Evolutionary conservation across 2,329 filamentous ascomycete species (phyloP).

Genomic region (Stagonosporopsis rhizophila): DNA sequence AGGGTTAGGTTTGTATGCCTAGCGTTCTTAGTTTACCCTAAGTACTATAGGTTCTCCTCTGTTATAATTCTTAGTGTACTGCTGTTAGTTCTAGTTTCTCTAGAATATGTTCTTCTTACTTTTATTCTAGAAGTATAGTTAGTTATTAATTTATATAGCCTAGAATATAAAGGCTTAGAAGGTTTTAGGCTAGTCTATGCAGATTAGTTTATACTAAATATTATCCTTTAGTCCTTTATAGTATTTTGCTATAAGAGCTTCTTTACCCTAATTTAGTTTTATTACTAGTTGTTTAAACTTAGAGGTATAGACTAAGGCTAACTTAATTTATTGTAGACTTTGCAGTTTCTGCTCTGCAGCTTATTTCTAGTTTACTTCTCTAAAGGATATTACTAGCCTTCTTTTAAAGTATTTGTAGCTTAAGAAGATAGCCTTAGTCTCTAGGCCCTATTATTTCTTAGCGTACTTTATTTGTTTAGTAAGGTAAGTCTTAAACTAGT

Average conservation of each 20-base stretch:
- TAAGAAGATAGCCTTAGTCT: background rate
- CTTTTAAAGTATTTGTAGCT: no score
- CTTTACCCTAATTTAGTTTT: background rate
- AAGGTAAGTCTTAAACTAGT: background rate
- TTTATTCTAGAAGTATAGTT: background rate
- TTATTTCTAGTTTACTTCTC: background rate
- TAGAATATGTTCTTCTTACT: background rate
- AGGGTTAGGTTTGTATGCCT: background rate
- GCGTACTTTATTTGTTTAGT: background rate
- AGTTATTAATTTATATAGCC: background rate
- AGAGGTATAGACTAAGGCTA: background rate
- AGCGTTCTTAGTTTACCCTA: background rate
- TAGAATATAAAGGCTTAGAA: background rate
- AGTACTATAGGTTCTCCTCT: background rate
- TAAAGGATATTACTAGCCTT: background rate
- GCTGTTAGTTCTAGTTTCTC: background rate
- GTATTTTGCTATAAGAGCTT: background rate
- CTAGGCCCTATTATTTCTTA: background rate
- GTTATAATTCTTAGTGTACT: background rate
- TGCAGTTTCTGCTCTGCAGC: background rate
- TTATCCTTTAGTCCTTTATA: background rate
- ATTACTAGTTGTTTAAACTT: background rate
- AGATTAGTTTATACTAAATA: no score
- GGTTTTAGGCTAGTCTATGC: background rate
- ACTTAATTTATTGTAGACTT: background rate